Base-by-base conservation (phyloP, 2,329 filamentous ascomycete species). In the Ramichloridium luteum region DNA sequence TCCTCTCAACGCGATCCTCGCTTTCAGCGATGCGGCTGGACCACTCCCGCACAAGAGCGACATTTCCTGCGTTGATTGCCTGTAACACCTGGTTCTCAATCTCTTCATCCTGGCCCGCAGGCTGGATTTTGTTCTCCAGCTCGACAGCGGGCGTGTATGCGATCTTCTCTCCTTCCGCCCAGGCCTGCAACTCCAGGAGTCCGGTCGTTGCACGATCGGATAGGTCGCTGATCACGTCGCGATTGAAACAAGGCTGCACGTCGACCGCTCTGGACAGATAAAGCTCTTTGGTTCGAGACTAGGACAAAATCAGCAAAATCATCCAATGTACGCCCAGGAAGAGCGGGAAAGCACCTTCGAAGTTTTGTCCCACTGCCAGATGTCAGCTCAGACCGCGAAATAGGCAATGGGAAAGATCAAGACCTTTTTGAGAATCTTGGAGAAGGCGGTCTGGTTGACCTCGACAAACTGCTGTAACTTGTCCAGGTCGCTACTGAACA, bases 161-260 rank as follows among this genome's bases (percentile, higher is more conserved):
- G 50, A 96, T 78, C 55, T 92, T 81, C 48, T 96, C 90, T 13
- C 90, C 90, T 58, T 98, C 90, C 13, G 86, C 85, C 88, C 88
- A 96, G 20, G 88, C 90, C 32, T 88, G 88, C 28, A 96, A 74
- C 53, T 96, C 90, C 46, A 96, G 78, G 22, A 93, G 64, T 47
- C 85, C 92, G n/a, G 85, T 94, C 1, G 90, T 96, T 6, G 90
- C 90, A 61, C 93, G 85, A 46, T 98, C 90, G 4, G 90, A 94
- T 8, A 98, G 70, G 51, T 93, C 88, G 58, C 86, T 93, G 51
- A 98, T 93, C 46, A 96, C 85, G 44, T 92, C 83, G 27, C 88
- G 78, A 58, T 98, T 96, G 69, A 96, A 98, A 58, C 92, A 96
- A 5, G 90, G 90, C 51, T 96, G 90, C 5, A 96, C 86, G 57